Base-by-base conservation (phyloP, 2,329 filamentous ascomycete species). In the Neonectria ditissima region DNA sequence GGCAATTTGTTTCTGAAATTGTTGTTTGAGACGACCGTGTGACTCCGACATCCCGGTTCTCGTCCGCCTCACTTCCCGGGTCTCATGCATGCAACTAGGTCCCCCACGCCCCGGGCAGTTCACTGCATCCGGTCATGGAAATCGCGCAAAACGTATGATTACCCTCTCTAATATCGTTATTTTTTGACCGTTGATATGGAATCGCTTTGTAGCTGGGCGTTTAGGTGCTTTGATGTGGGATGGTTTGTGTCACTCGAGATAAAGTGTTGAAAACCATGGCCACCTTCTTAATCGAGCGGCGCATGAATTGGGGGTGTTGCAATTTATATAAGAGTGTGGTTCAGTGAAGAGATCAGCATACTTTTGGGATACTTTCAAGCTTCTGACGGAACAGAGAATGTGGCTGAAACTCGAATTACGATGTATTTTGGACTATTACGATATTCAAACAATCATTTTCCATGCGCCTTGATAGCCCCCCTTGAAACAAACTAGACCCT, bases 101-200 rank as follows among this genome's bases (percentile, higher is more conserved):
- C 51, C 52, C 56, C 56, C 45, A 55, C 56, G 28, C 39, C 43
- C 47, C 37, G 26, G 14, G n/a, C 14, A 8, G n/a, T 50, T 45
- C 13, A 50, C 41, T 37, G 11, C 30, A 5, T 13, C 18, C 13
- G 9, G 20, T 2, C 18, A 11, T 13, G 43, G 50, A 63, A 59
- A 63, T 55, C 26, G 30, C 56, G 50, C 55, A 58, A 34, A 58
- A 26, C 43, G 24, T 47, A 41, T 32, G 47, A 59, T 58, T 47
- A 47, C 45, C 28, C 11, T 62, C 28, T 16, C 1, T 22, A 0
- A 47, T 53, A 56, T 47, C 39, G 26, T 53, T 53, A 52, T n/a
- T 6, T 8, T 14, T 44, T 51, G 6, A 14, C 24, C 20, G 28
- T 2, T n/a, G 20, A 39, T 48, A 20, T 39, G 14, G 30, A 22